These are phyloP conservation scores for Nepenthes gracilis DNA, from an alignment of 148 eudicot species.

Conservation along the genomic window DNA sequence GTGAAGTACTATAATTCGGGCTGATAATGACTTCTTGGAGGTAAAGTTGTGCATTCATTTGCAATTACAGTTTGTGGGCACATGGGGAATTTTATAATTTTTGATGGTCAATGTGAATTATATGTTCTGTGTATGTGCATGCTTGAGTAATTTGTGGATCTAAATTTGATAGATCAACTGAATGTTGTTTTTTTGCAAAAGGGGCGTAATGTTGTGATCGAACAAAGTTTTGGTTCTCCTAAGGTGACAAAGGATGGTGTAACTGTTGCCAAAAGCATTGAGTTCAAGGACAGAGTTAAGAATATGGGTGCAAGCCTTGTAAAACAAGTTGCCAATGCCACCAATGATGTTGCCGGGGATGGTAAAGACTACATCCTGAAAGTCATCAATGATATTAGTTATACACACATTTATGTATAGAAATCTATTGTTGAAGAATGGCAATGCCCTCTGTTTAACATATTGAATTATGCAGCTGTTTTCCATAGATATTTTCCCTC, in stretches of 20 bases:
- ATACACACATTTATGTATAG: too few species aligned
- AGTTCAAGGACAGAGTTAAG: conserved; percentile 46
- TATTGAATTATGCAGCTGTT: too few species aligned
- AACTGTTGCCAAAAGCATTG: conserved; percentile 64
- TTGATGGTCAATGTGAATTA: not conserved
- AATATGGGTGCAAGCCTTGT: conserved; percentile 68
- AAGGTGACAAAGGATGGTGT: conserved; percentile 79
- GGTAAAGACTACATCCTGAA: conserved; percentile 21
- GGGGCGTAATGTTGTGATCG: conserved; percentile 65
- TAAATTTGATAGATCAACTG: conserved; percentile 7
- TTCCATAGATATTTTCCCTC: too few species aligned
- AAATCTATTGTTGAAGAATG: too few species aligned
- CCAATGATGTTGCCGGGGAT: conserved; percentile 75
- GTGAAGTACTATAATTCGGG: too few species aligned
- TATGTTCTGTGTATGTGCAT: too few species aligned
- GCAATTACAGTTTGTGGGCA: too few species aligned
- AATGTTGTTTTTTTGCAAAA: conserved; percentile 22
- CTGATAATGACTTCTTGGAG: too few species aligned
- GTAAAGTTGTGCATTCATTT: too few species aligned
- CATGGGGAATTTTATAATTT: too few species aligned
- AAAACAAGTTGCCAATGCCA: conserved; percentile 70
- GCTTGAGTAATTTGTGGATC: too few species aligned
- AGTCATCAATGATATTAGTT: not conserved
- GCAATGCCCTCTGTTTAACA: too few species aligned
- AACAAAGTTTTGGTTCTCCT: conserved; percentile 64